Conservation (phyloP, 2,329 filamentous ascomycete species). For the Daldinia eschscholtzii region DNA sequence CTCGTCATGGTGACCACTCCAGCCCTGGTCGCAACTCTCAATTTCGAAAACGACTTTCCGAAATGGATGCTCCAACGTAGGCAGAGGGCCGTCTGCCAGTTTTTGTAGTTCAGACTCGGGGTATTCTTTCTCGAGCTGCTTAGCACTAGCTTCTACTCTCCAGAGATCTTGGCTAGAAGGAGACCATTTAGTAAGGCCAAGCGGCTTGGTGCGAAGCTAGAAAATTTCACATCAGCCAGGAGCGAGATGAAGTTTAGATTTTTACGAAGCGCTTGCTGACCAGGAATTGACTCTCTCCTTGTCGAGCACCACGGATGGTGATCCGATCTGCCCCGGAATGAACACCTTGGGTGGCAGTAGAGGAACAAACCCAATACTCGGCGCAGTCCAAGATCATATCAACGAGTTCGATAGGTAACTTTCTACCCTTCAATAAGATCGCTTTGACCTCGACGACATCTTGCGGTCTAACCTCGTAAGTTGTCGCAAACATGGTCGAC, state of each 20-base stretch:
- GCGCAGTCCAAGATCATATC: conserved; percentile 69
- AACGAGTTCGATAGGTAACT: conserved; percentile 67
- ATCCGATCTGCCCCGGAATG: conserved; percentile 23
- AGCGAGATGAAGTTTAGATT: conserved; percentile 2
- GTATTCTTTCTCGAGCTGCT: conserved; percentile 50
- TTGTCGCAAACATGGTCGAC: conserved; percentile 17
- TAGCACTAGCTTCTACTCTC: conserved; percentile 42
- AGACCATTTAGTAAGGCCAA: conserved; percentile 55
- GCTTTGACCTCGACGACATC: conserved; percentile 65
- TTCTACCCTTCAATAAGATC: conserved; percentile 59
- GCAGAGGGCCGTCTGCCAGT: conserved; percentile 57
- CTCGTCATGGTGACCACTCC: conserved; percentile 54
- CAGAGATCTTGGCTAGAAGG: conserved; percentile 45
- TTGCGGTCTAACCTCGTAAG: conserved; percentile 42
- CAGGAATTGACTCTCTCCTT: conserved; percentile 56
- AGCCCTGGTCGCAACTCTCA: conserved; percentile 70
- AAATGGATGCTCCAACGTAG: conserved; percentile 62
- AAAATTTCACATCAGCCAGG: not conserved
- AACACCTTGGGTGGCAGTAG: conserved; percentile 51
- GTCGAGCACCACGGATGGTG: conserved; percentile 37
- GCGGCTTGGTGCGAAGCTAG: conserved; percentile 58
- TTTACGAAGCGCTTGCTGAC: conserved; percentile 50
- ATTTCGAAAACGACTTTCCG: conserved; percentile 73
- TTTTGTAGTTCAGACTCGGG: conserved; percentile 51
- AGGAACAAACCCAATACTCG: conserved; percentile 72